A percentile compares a stretch with the other conserved stretches of the same genome.
phyloP scores from a whole-genome alignment of 306 rosid species.

The Sindora glabra region DNA sequence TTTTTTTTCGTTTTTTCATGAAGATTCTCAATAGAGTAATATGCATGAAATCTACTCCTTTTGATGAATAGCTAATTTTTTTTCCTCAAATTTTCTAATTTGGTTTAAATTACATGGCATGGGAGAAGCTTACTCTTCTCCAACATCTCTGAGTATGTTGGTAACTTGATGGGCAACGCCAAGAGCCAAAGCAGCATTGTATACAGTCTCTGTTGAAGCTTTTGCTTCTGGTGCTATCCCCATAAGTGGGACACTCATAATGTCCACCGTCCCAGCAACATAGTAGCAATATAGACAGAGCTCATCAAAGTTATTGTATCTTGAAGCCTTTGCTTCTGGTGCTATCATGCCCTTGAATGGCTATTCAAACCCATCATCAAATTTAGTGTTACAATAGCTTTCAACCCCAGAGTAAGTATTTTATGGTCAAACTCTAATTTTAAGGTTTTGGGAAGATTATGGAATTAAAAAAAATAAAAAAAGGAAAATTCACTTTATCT shows the following conservation, averaged over 20 bases:
- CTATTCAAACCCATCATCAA: no score
- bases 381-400: no score
- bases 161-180: slow-evolving; percentile 62
- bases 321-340: slow-evolving; percentile 71
- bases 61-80: no score
- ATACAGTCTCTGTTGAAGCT: slow-evolving; percentile 56
- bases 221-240: slow-evolving; percentile 54
- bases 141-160: slow-evolving; percentile 60
- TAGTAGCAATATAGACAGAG: slow-evolving; percentile 62
- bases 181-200: slow-evolving; percentile 57
- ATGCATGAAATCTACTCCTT: no score
- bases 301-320: slow-evolving; percentile 62
- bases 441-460: no score
- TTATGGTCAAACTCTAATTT: no score
- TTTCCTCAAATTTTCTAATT: no score
- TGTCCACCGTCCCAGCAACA: slow-evolving; percentile 68
- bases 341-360: slow-evolving; percentile 95
- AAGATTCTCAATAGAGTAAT: no score
- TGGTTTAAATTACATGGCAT: not conserved
- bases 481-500: no score
- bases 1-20: no score
- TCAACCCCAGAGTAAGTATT: no score
- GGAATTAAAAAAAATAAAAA: no score
- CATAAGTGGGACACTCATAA: slow-evolving; percentile 68
- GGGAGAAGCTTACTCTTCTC: slow-evolving; percentile 69